Evolutionary conservation across 192 early-diverging fungal genomes (phyloP).

Genomic region (Linnemannia schmuckeri): DNA sequence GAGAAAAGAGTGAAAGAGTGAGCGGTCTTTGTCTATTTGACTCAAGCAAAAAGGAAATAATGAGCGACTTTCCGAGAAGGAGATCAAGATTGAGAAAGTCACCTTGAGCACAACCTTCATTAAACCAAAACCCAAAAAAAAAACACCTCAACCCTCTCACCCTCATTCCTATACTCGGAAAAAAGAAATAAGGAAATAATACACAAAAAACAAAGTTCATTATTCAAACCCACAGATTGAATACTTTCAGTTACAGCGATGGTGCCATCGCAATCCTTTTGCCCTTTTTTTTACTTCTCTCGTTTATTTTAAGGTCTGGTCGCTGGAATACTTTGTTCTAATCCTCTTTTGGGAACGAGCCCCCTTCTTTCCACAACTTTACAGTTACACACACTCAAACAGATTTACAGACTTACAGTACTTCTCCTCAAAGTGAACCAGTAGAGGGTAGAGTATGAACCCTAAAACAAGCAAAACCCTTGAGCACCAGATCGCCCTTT

Average conservation of each 20-base stretch:
- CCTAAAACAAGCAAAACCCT: background rate
- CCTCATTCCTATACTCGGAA: background rate
- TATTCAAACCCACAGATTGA: background rate
- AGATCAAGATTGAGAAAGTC: too few species aligned
- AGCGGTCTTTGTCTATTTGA: too few species aligned
- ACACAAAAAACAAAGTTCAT: background rate
- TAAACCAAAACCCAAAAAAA: too few species aligned
- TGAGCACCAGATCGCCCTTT: background rate
- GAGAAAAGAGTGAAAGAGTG: too few species aligned
- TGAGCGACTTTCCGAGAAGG: too few species aligned
- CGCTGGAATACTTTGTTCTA: background rate
- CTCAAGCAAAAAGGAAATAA: too few species aligned
- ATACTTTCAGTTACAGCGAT: background rate
- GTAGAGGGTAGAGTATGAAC: background rate
- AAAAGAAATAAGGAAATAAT: background rate
- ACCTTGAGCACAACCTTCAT: too few species aligned
- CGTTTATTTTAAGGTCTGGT: background rate
- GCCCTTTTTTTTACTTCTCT: conserved; percentile 3
- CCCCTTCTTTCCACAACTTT: background rate
- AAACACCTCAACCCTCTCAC: too few species aligned
- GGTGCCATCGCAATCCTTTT: background rate
- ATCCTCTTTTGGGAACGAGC: conserved; percentile 10
- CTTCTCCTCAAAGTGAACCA: background rate
- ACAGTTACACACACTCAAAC: background rate
- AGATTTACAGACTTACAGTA: too few species aligned